Conservation (phyloP, 2,329 filamentous ascomycete genomes). For the Spiromastix sp. region DNA sequence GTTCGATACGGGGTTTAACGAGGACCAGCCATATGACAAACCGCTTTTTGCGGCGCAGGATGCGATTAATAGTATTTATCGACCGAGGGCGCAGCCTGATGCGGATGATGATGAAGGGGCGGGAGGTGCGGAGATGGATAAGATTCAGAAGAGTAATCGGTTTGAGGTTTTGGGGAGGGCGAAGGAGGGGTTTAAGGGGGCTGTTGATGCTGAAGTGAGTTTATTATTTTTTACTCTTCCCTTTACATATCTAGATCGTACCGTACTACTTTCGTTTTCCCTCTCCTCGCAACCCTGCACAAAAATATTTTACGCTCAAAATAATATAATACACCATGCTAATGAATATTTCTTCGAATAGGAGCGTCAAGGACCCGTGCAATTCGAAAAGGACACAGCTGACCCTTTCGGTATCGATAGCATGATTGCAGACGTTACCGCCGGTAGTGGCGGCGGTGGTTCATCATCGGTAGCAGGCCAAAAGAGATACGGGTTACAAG, state of each 20-base stretch:
- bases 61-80: conserved; percentile 87
- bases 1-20: conserved; percentile 87
- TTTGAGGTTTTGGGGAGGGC: conserved; percentile 83
- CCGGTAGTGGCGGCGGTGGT: conserved; percentile 48
- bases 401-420: conserved; percentile 94
- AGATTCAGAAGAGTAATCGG: conserved; percentile 72
- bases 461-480: conserved; percentile 50
- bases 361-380: conserved; percentile 80
- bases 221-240: conserved; percentile 8
- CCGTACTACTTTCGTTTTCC: conserved; percentile 23
- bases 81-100: conserved; percentile 60
- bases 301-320: background rate
- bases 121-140: conserved; percentile 73
- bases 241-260: background rate
- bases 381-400: conserved; percentile 80
- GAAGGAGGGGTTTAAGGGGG: conserved; percentile 78
- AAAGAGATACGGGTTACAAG: conserved; percentile 36
- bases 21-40: conserved; percentile 96
- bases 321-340: conserved; percentile 1
- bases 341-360: conserved; percentile 23
- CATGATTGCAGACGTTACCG: conserved; percentile 71
- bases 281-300: background rate
- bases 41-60: conserved; percentile 93
- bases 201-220: conserved; percentile 63
- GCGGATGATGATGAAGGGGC: conserved; percentile 69